Evolutionary conservation across 257 asterid species (phyloP).

Genomic region (Nyctanthes arbortristis): DNA sequence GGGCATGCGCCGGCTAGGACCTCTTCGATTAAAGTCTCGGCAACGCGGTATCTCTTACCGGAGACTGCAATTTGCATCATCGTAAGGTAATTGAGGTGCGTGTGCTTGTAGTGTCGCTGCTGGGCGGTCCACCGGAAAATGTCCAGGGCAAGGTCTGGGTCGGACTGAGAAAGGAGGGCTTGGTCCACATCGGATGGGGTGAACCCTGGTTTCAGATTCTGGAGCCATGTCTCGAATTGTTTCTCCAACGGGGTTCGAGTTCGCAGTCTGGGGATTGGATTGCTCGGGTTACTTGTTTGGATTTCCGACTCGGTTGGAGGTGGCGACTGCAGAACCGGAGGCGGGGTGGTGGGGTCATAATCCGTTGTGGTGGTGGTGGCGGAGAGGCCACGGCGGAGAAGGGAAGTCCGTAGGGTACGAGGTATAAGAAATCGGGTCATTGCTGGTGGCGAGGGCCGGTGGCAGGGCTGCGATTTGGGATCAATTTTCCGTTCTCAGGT

Average conservation of each 20-base stretch:
- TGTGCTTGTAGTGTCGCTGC: conserved; percentile 85
- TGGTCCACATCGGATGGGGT: conserved; percentile 66
- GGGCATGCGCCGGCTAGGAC: conserved; percentile 87
- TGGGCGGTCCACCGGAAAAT: conserved; percentile 96
- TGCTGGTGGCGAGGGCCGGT: conserved; percentile 30
- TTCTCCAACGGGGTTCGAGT: conserved; percentile 66
- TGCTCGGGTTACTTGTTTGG: conserved; percentile 17
- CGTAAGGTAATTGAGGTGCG: conserved; percentile 58
- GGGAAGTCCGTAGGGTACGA: conserved; percentile 33
- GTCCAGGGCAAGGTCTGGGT: conserved; percentile 92
- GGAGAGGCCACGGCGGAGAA: conserved; percentile 37
- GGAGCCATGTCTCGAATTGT: conserved; percentile 81
- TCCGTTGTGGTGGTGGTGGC: conserved; percentile 30
- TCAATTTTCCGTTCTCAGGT: neutral
- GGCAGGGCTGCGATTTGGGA: neutral
- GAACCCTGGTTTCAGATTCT: conserved; percentile 82
- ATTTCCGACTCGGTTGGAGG: conserved; percentile 13
- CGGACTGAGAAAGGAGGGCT: conserved; percentile 68
- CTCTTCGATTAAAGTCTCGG: conserved; percentile 77
- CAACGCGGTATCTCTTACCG: conserved; percentile 66
- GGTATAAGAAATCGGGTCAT: conserved; percentile 32
- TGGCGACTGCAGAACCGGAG: conserved; percentile 21
- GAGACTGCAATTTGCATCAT: conserved; percentile 63
- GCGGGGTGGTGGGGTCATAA: conserved; percentile 24
- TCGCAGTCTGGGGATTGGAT: conserved; percentile 34